phyloP scores from a whole-genome alignment of 495 filamentous ascomycete species.

The Cryomyces minteri region DNA sequence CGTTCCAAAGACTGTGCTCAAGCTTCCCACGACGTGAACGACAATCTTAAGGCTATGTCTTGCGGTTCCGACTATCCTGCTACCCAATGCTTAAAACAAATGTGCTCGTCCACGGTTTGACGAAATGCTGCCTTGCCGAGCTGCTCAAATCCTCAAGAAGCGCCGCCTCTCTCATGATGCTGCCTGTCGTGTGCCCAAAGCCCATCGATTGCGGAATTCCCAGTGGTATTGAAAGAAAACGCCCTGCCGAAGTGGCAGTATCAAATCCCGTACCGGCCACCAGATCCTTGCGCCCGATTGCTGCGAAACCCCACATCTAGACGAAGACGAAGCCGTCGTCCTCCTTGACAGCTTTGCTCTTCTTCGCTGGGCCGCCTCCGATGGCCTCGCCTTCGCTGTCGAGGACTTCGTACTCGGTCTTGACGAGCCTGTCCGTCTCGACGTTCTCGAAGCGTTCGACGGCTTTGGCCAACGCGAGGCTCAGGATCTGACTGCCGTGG shows the following conservation, averaged over 20 bases:
- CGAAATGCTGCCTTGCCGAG: no score
- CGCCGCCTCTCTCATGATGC: constrained; percentile 16
- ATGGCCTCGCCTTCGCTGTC: no score
- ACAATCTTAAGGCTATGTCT: no score
- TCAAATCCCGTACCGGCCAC: not conserved
- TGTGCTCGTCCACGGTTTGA: no score
- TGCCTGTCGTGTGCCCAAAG: constrained; percentile 10
- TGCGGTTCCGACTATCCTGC: no score
- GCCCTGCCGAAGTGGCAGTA: not conserved
- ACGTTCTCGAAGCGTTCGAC: constrained; percentile 36
- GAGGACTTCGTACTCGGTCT: constrained; percentile 39
- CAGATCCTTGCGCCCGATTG: no score
- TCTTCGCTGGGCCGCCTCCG: constrained; percentile 15
- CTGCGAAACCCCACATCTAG: not conserved
- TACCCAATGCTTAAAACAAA: no score
- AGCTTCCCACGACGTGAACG: no score
- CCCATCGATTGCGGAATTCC: no score
- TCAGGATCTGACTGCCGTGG: constrained; percentile 34
- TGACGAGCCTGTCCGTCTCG: constrained; percentile 36
- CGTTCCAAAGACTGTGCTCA: no score
- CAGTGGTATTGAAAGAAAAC: constrained; percentile 4
- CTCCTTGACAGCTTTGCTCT: constrained; percentile 4
- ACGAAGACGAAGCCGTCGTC: not conserved
- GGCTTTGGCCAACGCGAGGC: constrained; percentile 32
- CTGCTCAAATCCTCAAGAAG: constrained; percentile 18